phyloP scores from a whole-genome alignment of 495 filamentous ascomycete species.

The Penicillium crystallinum region DNA sequence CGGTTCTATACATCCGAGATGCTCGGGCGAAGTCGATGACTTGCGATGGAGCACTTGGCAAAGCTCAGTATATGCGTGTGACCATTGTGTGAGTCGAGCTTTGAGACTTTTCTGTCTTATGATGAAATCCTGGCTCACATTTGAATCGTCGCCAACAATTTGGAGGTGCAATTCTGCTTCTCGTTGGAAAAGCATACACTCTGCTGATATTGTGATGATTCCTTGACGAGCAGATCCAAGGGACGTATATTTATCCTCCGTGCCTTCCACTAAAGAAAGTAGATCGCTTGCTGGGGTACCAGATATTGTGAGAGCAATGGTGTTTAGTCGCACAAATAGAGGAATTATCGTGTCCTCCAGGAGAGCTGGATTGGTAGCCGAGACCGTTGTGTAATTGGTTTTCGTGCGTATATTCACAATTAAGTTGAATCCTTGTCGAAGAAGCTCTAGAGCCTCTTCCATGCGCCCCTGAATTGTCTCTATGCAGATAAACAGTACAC shows the following conservation, averaged over 20 bases:
- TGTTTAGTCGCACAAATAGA: constrained; percentile 20
- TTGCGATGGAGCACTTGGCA: neutral
- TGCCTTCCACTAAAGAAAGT: neutral
- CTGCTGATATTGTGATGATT: constrained; percentile 12
- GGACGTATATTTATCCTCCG: constrained; percentile 4
- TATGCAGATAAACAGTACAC: constrained; percentile 50
- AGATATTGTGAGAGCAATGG: constrained; percentile 18
- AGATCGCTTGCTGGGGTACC: constrained; percentile 14
- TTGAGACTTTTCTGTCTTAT: constrained; percentile 5
- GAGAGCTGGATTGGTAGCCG: constrained; percentile 11
- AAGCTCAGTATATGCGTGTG: constrained; percentile 3
- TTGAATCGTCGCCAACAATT: neutral
- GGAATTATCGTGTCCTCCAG: constrained; percentile 21
- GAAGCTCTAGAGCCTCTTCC: constrained; percentile 22
- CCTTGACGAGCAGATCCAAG: constrained; percentile 14
- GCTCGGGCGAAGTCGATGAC: neutral
- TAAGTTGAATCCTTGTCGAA: constrained; percentile 18
- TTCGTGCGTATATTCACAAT: constrained; percentile 19
- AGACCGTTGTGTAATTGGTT: constrained; percentile 1
- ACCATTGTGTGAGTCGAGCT: constrained; percentile 8
- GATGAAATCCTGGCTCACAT: constrained; percentile 1
- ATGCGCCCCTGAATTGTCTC: constrained; percentile 47
- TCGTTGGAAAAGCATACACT: constrained; percentile 18
- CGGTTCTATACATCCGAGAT: constrained; percentile 3
- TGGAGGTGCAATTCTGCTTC: constrained; percentile 4